Conservation (phyloP, 73 alveolate genomes). For the Durusdinium trenchii region DNA sequence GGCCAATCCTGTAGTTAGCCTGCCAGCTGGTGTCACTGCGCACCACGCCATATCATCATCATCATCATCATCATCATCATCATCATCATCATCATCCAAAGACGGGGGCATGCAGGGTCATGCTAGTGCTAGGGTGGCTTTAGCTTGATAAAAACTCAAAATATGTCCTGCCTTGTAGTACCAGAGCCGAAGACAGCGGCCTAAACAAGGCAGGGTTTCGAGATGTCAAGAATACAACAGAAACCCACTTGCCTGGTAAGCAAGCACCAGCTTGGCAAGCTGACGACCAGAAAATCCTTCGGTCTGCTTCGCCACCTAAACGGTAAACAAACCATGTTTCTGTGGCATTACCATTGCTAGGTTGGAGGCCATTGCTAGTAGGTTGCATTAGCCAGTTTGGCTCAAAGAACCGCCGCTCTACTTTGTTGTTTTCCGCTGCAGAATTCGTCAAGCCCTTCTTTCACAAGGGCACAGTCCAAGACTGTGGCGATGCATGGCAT, state of each 20-base stretch:
- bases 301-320: constrained; percentile 97
- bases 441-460: constrained; percentile 28
- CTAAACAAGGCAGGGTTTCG: neutral
- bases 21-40: neutral
- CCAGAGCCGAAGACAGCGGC: constrained; percentile 86
- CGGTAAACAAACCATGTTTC: neutral
- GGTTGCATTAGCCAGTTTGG: neutral
- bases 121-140: neutral
- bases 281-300: constrained; percentile 99
- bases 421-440: neutral
- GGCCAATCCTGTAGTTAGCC: constrained; percentile 81
- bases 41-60: neutral
- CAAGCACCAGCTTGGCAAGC: constrained; percentile 97
- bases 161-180: constrained; percentile 50
- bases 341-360: neutral
- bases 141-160: no score
- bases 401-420: neutral
- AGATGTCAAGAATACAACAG: neutral
- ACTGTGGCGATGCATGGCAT: constrained; percentile 48
- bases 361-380: neutral
- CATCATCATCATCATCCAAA: no score
- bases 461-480: constrained; percentile 16
- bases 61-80: no score
- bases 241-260: constrained; percentile 97
- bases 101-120: neutral